These are phyloP conservation scores for Colletotrichum caudatum DNA, from an alignment of 2,329 filamentous ascomycete genomes.

Conservation along the genomic window DNA sequence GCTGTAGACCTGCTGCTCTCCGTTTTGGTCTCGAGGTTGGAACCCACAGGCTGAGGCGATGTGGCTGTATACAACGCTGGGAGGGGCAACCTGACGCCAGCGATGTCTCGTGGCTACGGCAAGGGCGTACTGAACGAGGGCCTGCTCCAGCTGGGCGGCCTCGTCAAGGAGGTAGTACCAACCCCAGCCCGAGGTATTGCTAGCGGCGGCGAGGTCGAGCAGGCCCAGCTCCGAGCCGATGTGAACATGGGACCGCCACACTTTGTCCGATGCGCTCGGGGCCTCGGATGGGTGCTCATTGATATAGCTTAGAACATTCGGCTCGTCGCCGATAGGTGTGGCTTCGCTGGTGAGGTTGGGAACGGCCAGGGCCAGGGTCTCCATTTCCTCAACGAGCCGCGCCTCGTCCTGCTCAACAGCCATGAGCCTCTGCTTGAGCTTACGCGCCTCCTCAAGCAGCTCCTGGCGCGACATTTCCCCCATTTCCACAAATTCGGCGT, in stretches of 20 bases:
- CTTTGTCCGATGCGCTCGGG: constrained; percentile 52
- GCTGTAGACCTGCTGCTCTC: constrained; percentile 91
- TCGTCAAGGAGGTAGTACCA: constrained; percentile 98
- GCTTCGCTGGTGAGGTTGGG: constrained; percentile 86
- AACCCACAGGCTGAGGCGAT: constrained; percentile 94
- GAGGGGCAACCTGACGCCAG: constrained; percentile 86
- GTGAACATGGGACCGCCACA: constrained; percentile 82
- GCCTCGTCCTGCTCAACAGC: constrained; percentile 72
- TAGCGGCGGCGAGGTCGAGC: constrained; percentile 88
- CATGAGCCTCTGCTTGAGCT: constrained; percentile 72
- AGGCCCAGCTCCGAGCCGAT: constrained; percentile 89
- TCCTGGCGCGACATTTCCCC: constrained; percentile 58
- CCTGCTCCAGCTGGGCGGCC: constrained; percentile 93
- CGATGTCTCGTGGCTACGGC: constrained; percentile 77
- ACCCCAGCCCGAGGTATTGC: constrained; percentile 90
- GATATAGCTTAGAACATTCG: constrained; percentile 79
- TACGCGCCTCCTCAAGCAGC: constrained; percentile 73
- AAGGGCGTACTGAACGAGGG: constrained; percentile 88
- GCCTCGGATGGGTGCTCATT: constrained; percentile 72
- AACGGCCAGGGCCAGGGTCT: constrained; percentile 78
- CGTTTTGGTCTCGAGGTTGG: constrained; percentile 89
- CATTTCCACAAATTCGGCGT: constrained; percentile 53
- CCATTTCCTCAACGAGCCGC: constrained; percentile 73
- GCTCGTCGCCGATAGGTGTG: constrained; percentile 78
- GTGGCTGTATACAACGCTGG: constrained; percentile 91